Conservation (phyloP, 306 rosid species). For the Sesbania bispinosa region DNA sequence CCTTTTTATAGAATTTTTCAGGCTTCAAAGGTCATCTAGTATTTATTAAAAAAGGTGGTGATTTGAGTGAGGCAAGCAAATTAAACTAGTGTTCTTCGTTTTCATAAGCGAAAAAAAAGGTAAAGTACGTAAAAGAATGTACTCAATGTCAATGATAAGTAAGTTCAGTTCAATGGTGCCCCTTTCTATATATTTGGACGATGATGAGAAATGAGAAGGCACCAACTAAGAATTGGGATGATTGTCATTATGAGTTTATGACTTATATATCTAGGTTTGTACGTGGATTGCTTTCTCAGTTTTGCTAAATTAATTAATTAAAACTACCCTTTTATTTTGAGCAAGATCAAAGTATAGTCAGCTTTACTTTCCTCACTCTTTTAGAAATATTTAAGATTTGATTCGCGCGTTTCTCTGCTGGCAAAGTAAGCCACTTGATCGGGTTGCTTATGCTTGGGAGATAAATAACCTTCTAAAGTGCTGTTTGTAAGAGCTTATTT, state of each 20-base stretch:
- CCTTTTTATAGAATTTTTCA: no score
- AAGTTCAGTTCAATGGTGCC: no score
- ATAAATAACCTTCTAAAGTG: not conserved
- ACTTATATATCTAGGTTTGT: no score
- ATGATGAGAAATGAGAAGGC: not conserved
- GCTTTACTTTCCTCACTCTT: not conserved
- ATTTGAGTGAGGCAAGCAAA: no score
- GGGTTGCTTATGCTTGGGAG: not conserved
- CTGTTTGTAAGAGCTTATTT: no score
- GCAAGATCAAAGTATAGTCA: not conserved
- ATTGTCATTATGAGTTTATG: not conserved
- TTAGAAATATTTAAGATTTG: not conserved
- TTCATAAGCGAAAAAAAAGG: no score
- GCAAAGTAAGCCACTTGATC: not conserved
- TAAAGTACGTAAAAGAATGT: no score
- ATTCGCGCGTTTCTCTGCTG: not conserved
- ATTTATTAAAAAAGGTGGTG: no score
- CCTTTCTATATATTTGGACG: not conserved
- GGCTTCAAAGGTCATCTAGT: no score
- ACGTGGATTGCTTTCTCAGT: not conserved
- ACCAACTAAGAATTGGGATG: not conserved
- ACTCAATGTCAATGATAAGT: no score
- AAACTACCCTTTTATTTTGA: not conserved
- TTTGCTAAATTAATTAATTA: not conserved
- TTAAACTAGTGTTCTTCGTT: no score